Percentiles rank a stretch among this genome's conserved stretches.
phyloP scores from a whole-genome alignment of 345 rosid species.

The Euphorbia peplus region DNA sequence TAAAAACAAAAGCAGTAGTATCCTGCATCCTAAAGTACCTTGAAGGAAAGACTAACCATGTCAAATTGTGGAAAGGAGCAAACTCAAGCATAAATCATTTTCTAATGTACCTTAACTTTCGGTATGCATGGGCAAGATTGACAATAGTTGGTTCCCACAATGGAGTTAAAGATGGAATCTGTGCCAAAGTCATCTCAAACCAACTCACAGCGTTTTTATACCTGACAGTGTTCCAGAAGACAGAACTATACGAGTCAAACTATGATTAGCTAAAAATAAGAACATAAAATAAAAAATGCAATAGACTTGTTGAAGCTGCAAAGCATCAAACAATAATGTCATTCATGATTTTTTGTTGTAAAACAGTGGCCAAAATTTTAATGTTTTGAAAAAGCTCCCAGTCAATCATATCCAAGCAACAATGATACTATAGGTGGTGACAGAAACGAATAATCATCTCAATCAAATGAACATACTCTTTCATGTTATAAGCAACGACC shows the following conservation, averaged over 20 bases:
- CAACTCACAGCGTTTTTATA: constrained; percentile 77
- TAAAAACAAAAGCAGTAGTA: not conserved
- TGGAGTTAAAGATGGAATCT: constrained; percentile 69
- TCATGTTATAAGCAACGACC: constrained; percentile 93
- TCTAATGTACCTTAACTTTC: constrained; percentile 67
- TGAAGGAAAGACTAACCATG: constrained; percentile 4
- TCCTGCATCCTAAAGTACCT: not conserved
- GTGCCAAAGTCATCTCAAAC: constrained; percentile 88
- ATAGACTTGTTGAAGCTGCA: not conserved
- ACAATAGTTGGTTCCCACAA: constrained; percentile 88
- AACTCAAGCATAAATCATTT: not conserved
- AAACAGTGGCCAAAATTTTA: not conserved
- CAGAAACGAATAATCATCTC: not conserved
- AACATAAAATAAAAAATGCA: not conserved
- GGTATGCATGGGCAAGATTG: constrained; percentile 85
- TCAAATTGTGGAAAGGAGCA: constrained; percentile 10
- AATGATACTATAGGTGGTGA: not conserved
- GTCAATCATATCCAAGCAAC: not conserved
- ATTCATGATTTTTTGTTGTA: not conserved
- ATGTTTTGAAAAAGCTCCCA: constrained; percentile 8
- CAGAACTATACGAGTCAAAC: constrained; percentile 12
- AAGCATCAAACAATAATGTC: not conserved
- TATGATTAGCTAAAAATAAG: not conserved
- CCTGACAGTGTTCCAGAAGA: constrained; percentile 47
- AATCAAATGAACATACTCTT: constrained; percentile 50